phyloP scores from a whole-genome alignment of 177 flowering plant species.

The Vitis hybrid region DNA sequence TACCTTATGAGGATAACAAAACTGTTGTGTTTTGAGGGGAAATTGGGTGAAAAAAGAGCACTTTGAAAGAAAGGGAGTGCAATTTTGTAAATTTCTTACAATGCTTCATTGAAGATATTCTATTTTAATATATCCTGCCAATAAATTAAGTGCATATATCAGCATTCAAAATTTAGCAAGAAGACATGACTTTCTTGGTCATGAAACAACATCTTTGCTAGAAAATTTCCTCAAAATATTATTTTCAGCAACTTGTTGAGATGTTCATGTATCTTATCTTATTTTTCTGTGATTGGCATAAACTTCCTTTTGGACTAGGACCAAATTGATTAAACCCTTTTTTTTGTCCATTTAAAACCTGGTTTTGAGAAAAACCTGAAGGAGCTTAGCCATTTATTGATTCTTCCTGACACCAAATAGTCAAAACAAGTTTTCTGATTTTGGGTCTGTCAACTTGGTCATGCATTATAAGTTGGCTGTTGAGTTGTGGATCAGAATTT shows the following conservation, averaged over 20 bases:
- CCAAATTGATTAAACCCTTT: no score
- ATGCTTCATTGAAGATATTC: not conserved
- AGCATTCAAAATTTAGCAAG: not conserved
- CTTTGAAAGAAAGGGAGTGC: not conserved
- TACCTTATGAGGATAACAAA: slow-evolving; percentile 63
- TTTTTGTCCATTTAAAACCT: no score
- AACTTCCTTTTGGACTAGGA: no score
- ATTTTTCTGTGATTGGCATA: no score
- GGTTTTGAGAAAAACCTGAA: no score
- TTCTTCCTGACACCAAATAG: no score
- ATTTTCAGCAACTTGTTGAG: not conserved
- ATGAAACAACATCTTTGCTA: not conserved
- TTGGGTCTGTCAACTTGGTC: no score
- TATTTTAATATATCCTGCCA: not conserved
- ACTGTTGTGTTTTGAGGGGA: slow-evolving; percentile 72
- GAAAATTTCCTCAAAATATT: not conserved
- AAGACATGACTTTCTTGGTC: not conserved
- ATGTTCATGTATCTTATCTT: not conserved
- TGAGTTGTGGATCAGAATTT: no score
- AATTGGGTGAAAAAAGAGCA: not conserved
- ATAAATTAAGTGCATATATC: not conserved
- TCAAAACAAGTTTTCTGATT: no score
- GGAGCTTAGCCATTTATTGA: no score
- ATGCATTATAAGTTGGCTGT: no score
- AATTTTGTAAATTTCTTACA: not conserved